A percentile compares a stretch with the other conserved stretches of the same genome.
Evolutionary conservation across 2,329 filamentous ascomycete species (phyloP).

Genomic region (Alternaria postmessia): DNA sequence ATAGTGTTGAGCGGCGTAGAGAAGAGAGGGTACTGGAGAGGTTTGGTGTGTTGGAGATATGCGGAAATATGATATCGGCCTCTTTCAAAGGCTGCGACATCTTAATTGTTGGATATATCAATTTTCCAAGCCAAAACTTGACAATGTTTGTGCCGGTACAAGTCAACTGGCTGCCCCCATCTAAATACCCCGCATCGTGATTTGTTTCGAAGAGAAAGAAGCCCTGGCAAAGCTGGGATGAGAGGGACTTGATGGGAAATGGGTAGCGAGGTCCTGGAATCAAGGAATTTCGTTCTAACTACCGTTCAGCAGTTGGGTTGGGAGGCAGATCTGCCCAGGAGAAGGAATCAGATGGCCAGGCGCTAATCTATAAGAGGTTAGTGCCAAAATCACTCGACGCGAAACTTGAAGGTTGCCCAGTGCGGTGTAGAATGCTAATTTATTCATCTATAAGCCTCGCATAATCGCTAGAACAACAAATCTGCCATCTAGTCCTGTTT

Average conservation of each 20-base stretch:
- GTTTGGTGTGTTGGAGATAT: slow-evolving; percentile 70
- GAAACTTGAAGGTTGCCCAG: background rate
- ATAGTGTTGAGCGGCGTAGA: slow-evolving; percentile 78
- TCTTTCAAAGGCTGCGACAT: slow-evolving; percentile 42
- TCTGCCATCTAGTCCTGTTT: slow-evolving; percentile 13
- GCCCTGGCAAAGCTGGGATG: background rate
- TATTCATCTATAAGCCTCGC: background rate
- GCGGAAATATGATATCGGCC: slow-evolving; percentile 62
- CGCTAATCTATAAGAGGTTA: background rate
- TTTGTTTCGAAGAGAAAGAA: background rate
- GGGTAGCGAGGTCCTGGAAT: background rate
- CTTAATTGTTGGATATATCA: background rate
- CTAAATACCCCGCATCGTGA: slow-evolving; percentile 13
- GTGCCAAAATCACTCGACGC: background rate
- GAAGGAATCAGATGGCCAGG: background rate
- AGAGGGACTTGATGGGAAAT: too few species aligned
- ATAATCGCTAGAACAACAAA: background rate
- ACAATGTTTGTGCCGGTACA: background rate
- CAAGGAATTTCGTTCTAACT: background rate
- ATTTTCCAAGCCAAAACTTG: background rate
- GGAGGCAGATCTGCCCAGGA: background rate
- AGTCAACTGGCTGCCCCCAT: background rate
- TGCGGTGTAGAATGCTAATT: background rate
- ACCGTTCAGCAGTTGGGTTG: background rate
- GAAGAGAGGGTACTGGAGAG: slow-evolving; percentile 69